These are phyloP conservation scores for Heliamphora exappendiculata DNA, from an alignment of 148 eudicot genomes.

Conservation along the genomic window DNA sequence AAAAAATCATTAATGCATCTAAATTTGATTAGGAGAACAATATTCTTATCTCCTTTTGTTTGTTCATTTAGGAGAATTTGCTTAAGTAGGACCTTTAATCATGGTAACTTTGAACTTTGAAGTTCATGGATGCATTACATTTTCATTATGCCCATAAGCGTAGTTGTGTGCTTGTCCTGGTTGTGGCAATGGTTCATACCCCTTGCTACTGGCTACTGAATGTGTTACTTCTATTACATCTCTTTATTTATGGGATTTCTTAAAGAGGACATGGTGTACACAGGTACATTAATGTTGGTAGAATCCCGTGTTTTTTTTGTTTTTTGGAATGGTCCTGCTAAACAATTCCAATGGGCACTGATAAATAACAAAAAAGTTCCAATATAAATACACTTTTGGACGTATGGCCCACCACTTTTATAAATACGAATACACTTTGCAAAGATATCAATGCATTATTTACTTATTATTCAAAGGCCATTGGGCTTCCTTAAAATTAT, in stretches of 20 bases:
- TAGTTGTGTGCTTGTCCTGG: background rate
- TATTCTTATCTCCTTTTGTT: background rate
- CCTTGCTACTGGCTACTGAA: too few relatives aligned
- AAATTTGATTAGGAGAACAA: background rate
- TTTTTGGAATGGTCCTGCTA: too few relatives aligned
- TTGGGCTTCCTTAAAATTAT: too few relatives aligned
- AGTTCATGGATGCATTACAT: background rate
- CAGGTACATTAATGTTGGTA: background rate
- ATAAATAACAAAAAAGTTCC: too few relatives aligned
- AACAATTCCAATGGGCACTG: too few relatives aligned
- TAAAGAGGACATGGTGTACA: background rate
- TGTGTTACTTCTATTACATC: background rate
- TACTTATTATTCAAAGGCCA: too few relatives aligned
- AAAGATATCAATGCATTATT: too few relatives aligned
- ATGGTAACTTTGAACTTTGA: background rate
- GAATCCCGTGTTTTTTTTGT: too few relatives aligned
- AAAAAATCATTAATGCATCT: background rate
- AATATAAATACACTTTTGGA: too few relatives aligned
- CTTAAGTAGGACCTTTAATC: background rate
- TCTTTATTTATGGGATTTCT: background rate
- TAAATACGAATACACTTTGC: too few relatives aligned
- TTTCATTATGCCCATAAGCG: background rate
- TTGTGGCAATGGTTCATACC: background rate
- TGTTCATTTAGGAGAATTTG: background rate
- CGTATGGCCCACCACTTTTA: too few relatives aligned